Percentiles rank a stretch among this genome's conserved stretches.
These are phyloP conservation scores for Apiospora arundinis DNA, from an alignment of 2,329 filamentous ascomycete species.

Conservation along the genomic window DNA sequence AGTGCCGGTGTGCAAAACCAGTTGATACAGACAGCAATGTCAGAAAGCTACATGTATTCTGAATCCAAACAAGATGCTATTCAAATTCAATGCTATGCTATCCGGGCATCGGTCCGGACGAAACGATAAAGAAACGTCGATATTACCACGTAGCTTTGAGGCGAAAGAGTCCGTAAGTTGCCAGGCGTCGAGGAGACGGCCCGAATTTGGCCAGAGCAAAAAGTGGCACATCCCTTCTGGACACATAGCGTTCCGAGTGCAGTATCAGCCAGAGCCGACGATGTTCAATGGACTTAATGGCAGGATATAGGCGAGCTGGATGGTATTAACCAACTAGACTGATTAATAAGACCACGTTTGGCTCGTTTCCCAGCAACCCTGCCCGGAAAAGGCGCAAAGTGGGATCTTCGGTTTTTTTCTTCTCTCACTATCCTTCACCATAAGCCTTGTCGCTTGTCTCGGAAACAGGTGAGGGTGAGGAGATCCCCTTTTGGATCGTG, in stretches of 20 bases:
- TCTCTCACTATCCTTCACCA: background rate
- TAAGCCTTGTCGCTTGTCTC: slow-evolving; percentile 16
- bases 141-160: slow-evolving; percentile 14
- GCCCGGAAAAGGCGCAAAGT: background rate
- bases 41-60: background rate
- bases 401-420: background rate
- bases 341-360: slow-evolving; percentile 13
- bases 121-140: background rate
- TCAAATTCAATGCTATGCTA: background rate
- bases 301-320: background rate
- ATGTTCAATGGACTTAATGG: slow-evolving; percentile 5
- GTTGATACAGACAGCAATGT: background rate
- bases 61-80: background rate
- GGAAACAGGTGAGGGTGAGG: slow-evolving; percentile 19
- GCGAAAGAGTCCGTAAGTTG: slow-evolving; percentile 10
- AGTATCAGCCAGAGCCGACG: background rate
- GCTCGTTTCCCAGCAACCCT: slow-evolving; percentile 13
- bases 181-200: slow-evolving; percentile 11
- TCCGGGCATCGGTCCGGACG: slow-evolving; percentile 14
- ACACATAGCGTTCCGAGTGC: background rate
- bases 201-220: slow-evolving; percentile 15
- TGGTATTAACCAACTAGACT: background rate
- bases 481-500: background rate
- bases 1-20: too few species aligned
- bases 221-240: slow-evolving; percentile 7